Conservation (phyloP, 2,329 filamentous ascomycete genomes). For the Colletotrichum falcatum region DNA sequence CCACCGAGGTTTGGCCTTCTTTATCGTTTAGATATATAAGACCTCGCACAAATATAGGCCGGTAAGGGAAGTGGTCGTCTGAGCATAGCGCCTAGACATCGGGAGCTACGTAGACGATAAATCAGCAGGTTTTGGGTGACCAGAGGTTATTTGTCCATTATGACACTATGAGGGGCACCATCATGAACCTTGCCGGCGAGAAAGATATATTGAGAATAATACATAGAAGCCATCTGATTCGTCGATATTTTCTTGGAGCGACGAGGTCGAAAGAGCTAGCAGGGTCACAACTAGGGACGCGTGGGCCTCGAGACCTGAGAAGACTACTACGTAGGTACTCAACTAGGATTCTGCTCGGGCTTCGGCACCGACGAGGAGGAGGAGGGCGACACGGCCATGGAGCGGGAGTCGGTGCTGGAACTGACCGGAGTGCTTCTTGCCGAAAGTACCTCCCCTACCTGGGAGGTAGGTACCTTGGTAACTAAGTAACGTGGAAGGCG, state of each 20-base stretch:
- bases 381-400: conserved; percentile 2
- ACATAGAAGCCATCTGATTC: neutral
- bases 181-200: neutral
- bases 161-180: too few species aligned
- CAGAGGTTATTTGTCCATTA: neutral
- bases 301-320: neutral
- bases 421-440: neutral
- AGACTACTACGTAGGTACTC: too few species aligned
- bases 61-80: neutral
- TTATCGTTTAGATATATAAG: too few species aligned
- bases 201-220: neutral
- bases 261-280: neutral
- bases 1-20: neutral
- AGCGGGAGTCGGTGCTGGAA: conserved; percentile 9
- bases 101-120: neutral
- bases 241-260: neutral
- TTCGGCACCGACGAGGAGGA: conserved; percentile 13
- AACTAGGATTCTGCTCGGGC: neutral
- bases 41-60: neutral
- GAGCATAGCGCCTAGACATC: neutral
- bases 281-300: neutral
- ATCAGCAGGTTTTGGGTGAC: neutral
- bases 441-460: neutral
- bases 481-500: conserved; percentile 2
- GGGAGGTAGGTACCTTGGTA: neutral